A percentile compares a stretch with the other conserved stretches of the same genome.
phyloP scores from a whole-genome alignment of 129 eudicot genomes.

The Solidago caesia region DNA sequence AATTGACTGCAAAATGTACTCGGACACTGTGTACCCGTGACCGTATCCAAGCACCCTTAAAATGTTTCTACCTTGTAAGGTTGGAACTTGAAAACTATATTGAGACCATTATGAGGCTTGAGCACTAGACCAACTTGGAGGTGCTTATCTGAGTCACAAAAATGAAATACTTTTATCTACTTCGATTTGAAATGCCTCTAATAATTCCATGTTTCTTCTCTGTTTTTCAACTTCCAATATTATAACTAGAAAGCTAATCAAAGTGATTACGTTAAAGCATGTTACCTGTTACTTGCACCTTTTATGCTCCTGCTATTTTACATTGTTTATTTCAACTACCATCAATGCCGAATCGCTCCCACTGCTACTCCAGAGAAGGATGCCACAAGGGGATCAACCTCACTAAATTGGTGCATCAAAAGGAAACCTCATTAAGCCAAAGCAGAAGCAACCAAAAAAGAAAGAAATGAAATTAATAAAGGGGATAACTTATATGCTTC shows the following conservation, averaged over 20 bases:
- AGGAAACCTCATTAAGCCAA: neutral
- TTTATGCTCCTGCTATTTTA: slow-evolving; percentile 91
- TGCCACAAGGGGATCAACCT: slow-evolving; percentile 99
- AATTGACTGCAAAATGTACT: no score
- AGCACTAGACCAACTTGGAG: no score
- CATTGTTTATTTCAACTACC: slow-evolving; percentile 98
- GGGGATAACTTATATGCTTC: no score
- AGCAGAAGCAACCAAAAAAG: neutral
- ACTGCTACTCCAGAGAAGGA: slow-evolving; percentile 99
- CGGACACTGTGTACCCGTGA: no score
- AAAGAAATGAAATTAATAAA: no score
- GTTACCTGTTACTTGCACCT: slow-evolving; percentile 97
- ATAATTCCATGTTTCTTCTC: neutral
- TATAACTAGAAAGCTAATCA: neutral
- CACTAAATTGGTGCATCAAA: slow-evolving; percentile 45
- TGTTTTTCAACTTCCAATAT: neutral
- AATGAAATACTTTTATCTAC: no score
- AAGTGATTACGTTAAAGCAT: neutral
- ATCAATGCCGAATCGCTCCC: slow-evolving; percentile 96
- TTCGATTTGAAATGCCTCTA: no score
- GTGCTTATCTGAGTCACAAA: no score
- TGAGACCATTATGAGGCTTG: no score
- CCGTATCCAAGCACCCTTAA: no score
- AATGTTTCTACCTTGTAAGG: no score
- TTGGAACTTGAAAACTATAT: no score